A percentile compares a stretch with the other conserved stretches of the same genome.
These are phyloP conservation scores for Bullera alba DNA, from an alignment of 768 basidiomycete genomes.

Conservation along the genomic window DNA sequence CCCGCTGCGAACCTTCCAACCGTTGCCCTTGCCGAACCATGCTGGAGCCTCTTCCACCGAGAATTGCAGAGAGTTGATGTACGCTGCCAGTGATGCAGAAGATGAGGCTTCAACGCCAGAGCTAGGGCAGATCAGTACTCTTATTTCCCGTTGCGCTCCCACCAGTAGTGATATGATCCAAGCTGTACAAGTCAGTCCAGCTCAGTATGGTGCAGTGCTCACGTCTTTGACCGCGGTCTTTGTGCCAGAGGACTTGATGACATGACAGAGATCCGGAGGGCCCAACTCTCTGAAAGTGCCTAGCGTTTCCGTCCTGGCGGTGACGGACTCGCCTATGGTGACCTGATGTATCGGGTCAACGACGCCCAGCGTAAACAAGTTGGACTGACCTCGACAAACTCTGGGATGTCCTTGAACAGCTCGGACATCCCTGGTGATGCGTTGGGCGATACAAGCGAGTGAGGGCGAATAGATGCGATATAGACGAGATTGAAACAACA, in stretches of 20 bases:
- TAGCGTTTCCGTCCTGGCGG: slow-evolving; percentile 83
- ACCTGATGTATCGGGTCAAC: slow-evolving; percentile 47
- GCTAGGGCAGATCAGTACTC: slow-evolving; percentile 45
- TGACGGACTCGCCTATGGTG: slow-evolving; percentile 80
- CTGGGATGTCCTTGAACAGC: slow-evolving; percentile 70
- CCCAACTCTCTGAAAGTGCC: slow-evolving; percentile 95
- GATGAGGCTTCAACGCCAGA: slow-evolving; percentile 99
- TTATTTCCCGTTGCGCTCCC: slow-evolving; percentile 1
- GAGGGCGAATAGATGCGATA: no score
- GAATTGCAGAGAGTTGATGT: slow-evolving; percentile 97
- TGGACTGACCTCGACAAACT: slow-evolving; percentile 78
- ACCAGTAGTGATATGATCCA: slow-evolving; percentile 84
- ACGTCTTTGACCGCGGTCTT: slow-evolving; percentile 80
- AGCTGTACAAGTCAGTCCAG: slow-evolving; percentile 52
- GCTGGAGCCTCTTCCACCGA: slow-evolving; percentile 80
- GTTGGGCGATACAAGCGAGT: no score
- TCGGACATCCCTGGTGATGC: slow-evolving; percentile 43
- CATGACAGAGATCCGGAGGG: slow-evolving; percentile 92
- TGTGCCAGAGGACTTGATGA: slow-evolving; percentile 76
- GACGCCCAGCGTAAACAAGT: background rate
- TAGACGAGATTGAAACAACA: no score
- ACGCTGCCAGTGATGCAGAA: slow-evolving; percentile 92
- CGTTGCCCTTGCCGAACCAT: slow-evolving; percentile 76
- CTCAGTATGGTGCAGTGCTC: slow-evolving; percentile 42
- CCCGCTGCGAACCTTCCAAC: slow-evolving; percentile 88